Evolutionary conservation across 345 rosid species (phyloP).

Genomic region (Syzygium aromaticum): DNA sequence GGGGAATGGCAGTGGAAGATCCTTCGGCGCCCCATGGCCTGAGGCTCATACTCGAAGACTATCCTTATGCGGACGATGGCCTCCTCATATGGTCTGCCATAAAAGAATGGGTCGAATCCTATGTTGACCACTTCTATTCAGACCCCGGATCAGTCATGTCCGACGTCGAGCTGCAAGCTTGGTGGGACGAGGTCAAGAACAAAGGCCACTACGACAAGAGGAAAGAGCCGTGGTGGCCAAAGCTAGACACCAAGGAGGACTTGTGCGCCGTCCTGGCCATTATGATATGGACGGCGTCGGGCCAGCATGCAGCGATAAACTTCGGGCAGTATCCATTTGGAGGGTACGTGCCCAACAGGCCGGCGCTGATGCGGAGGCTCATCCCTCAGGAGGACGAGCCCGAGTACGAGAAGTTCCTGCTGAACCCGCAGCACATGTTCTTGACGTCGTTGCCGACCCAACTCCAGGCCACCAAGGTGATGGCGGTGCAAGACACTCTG

Average conservation of each 20-base stretch:
- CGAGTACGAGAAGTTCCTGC: slow-evolving; percentile 53
- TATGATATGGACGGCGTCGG: slow-evolving; percentile 86
- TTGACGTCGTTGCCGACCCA: slow-evolving; percentile 66
- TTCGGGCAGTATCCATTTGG: slow-evolving; percentile 96
- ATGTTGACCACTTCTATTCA: slow-evolving; percentile 61
- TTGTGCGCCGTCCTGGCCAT: slow-evolving; percentile 59
- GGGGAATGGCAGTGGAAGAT: slow-evolving; percentile 94
- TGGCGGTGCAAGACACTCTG: slow-evolving; percentile 91
- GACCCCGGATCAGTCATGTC: slow-evolving; percentile 48
- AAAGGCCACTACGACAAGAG: slow-evolving; percentile 80
- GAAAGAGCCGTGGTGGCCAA: slow-evolving; percentile 96
- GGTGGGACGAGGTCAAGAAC: slow-evolving; percentile 95
- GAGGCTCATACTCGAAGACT: slow-evolving; percentile 75
- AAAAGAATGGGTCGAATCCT: slow-evolving; percentile 62
- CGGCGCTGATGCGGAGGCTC: slow-evolving; percentile 68
- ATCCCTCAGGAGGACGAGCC: slow-evolving; percentile 53
- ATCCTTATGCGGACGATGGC: slow-evolving; percentile 93
- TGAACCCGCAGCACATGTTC: slow-evolving; percentile 61
- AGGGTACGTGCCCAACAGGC: slow-evolving; percentile 90
- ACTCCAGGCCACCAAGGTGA: slow-evolving; percentile 92
- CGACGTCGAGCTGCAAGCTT: slow-evolving; percentile 76
- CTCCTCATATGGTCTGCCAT: slow-evolving; percentile 87
- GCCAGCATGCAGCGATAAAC: slow-evolving; percentile 92
- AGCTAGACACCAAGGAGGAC: slow-evolving; percentile 63
- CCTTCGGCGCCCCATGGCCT: slow-evolving; percentile 63